Evolutionary conservation across 2,329 filamentous ascomycete genomes (phyloP).

Genomic region (Arthroderma uncinatum): DNA sequence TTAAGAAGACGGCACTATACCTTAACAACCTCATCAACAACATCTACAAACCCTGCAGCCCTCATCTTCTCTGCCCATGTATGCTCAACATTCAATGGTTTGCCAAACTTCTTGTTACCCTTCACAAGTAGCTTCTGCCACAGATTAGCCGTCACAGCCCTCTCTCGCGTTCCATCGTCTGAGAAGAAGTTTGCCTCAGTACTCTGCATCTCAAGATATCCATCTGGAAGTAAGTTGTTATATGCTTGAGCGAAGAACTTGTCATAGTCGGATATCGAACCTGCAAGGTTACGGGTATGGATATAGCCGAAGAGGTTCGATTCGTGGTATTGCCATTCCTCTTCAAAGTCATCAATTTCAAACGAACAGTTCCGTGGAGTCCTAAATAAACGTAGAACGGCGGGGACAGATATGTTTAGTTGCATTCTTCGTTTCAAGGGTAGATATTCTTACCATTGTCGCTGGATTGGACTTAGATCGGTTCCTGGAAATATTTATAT

Average conservation of each 20-base stretch:
- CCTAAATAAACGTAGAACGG: constrained; percentile 12
- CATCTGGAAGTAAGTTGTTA: constrained; percentile 25
- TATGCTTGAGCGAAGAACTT: constrained; percentile 24
- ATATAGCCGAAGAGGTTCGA: constrained; percentile 11
- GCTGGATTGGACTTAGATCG: constrained; percentile 14
- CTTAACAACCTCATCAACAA: constrained; percentile 28
- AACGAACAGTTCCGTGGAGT: constrained; percentile 21
- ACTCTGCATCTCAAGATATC: constrained; percentile 30
- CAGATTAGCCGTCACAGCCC: constrained; percentile 19
- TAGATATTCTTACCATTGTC: constrained; percentile 7
- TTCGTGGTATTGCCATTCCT: constrained; percentile 18
- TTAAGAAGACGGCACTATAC: too few relatives aligned
- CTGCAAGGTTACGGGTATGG: constrained; percentile 12
- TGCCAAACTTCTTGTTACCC: constrained; percentile 26
- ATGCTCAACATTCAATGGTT: constrained; percentile 26
- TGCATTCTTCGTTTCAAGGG: neutral
- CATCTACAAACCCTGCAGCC: constrained; percentile 25
- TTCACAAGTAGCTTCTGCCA: constrained; percentile 24
- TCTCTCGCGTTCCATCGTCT: constrained; percentile 24
- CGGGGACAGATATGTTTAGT: neutral
- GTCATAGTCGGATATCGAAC: constrained; percentile 22
- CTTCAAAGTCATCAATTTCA: constrained; percentile 23
- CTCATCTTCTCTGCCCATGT: constrained; percentile 21
- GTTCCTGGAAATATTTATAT: constrained; percentile 6
- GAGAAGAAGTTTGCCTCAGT: constrained; percentile 22